Evolutionary conservation across 129 eudicot species (phyloP), one percentile per base, ranked within the genome.

Genomic region (Flaveria brownii): DNA sequence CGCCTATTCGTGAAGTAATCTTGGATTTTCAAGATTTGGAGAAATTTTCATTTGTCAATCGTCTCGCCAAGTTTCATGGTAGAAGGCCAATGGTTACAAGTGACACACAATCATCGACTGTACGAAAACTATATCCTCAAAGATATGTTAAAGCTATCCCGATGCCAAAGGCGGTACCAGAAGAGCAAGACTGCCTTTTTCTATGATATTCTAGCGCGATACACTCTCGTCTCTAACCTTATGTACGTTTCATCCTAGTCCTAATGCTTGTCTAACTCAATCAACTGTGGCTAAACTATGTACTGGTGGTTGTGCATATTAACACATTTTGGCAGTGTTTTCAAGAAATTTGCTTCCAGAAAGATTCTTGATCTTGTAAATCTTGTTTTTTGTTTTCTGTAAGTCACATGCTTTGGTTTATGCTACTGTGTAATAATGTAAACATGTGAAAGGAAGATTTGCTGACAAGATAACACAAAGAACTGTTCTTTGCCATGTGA

Each of bases 11-110:
- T 66, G 97, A 89, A 39, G 3, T 85, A 51, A 87, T 55, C 76
- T 70, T 87, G 83, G 96, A 84, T 63, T 59, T 45, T 72, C 92
- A 80, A 66, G 90, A 87, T n/a, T 64, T 87, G 86, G 97, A 91
- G 71, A 91, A 84, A 70, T 70, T 84, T 57, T 80, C 90, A 6
- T 68, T 85, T 45, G 78, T 77, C 56, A 91, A 82, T 68, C 90
- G 92, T 11, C 85, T 87, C 30, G 97, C 97, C n/a, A 91, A 87
- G 87, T 87, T 85, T 65, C 97, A 88, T 67, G 54, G 67, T 68
- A 70, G 83, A 72, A 88, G 82, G 22, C 81, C 79, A 16, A 41
- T 43, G 45, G 75, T 78, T 76, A 45, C 82, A 73, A 81, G 81
- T 66, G 77, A 63, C 69, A 56, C 61, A 51, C n/a, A 83, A 13